phyloP scores from a whole-genome alignment of 805 yeast genomes.

The Wickerhamiella occidentalis region DNA sequence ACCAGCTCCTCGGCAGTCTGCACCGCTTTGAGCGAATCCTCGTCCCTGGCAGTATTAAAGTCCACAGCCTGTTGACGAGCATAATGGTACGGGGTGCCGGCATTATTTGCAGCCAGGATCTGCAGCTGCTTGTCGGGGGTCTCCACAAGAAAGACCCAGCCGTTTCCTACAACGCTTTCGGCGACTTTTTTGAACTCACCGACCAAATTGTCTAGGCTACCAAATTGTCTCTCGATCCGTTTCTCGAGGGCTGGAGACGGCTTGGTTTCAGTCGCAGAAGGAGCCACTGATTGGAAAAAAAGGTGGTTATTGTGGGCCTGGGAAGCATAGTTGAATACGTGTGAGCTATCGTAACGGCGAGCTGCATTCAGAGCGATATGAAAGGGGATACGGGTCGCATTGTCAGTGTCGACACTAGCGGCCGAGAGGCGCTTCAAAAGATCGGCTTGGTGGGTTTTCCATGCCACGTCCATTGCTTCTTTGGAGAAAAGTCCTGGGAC shows the following conservation, averaged over 20 bases:
- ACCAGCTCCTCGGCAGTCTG: slow-evolving; percentile 34
- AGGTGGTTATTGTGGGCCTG: slow-evolving; percentile 89
- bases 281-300: slow-evolving; percentile 36
- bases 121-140: slow-evolving; percentile 38
- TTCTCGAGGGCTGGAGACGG: slow-evolving; percentile 19
- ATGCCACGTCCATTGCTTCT: slow-evolving; percentile 57
- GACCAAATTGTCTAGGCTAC: slow-evolving; percentile 64
- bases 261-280: slow-evolving; percentile 37
- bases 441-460: slow-evolving; percentile 69
- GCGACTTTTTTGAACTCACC: slow-evolving; percentile 60
- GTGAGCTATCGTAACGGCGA: slow-evolving; percentile 50
- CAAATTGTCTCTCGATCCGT: slow-evolving; percentile 54
- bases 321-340: slow-evolving; percentile 76
- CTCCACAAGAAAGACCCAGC: slow-evolving; percentile 82
- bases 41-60: slow-evolving; percentile 56
- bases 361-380: slow-evolving; percentile 54
- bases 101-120: slow-evolving; percentile 73
- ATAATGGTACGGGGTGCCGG: slow-evolving; percentile 69
- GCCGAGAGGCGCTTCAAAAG: slow-evolving; percentile 40
- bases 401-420: slow-evolving; percentile 65
- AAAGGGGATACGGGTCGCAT: slow-evolving; percentile 65
- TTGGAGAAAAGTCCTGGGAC: slow-evolving; percentile 53
- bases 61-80: slow-evolving; percentile 53
- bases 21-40: slow-evolving; percentile 40
- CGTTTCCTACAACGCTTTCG: slow-evolving; percentile 69